These are phyloP conservation scores for Nannochloropsis salina DNA, from an alignment of 108 stramenopile species.

Conservation along the genomic window DNA sequence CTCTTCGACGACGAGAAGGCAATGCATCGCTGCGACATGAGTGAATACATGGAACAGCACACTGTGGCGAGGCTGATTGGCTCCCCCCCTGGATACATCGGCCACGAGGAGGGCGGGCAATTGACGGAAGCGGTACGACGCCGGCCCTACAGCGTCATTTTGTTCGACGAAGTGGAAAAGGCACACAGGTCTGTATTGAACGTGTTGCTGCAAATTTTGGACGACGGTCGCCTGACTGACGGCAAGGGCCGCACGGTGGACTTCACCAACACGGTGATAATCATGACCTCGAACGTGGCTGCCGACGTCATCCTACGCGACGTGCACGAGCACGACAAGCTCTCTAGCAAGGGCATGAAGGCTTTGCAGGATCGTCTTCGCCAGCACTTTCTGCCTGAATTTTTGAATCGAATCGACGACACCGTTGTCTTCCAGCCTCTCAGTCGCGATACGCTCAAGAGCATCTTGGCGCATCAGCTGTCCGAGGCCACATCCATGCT, in stretches of 20 bases:
- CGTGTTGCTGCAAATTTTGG: constrained; percentile 75
- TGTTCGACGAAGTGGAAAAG: constrained; percentile 86
- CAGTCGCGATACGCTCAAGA: constrained; percentile 60
- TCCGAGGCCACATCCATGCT: constrained; percentile 13
- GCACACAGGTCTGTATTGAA: constrained; percentile 84
- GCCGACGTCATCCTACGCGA: constrained; percentile 43
- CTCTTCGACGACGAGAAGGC: constrained; percentile 79
- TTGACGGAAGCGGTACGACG: constrained; percentile 84
- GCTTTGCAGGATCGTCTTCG: constrained; percentile 48
- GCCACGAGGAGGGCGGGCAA: constrained; percentile 85
- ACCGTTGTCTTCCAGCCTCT: constrained; percentile 82
- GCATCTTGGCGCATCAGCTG: constrained; percentile 54
- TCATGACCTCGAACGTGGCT: constrained; percentile 83
- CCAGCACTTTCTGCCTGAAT: constrained; percentile 73
- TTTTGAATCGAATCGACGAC: constrained; percentile 90
- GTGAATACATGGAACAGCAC: constrained; percentile 85
- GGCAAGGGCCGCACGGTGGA: constrained; percentile 78
- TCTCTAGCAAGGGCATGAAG: background rate
- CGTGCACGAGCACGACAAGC: background rate
- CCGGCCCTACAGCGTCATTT: constrained; percentile 75
- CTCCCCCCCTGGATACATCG: constrained; percentile 51
- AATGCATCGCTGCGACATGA: constrained; percentile 86
- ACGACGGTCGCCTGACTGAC: constrained; percentile 88
- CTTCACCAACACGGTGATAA: constrained; percentile 80
- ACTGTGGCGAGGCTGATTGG: constrained; percentile 63